Base-by-base conservation (phyloP, 345 rosid genomes). In the Lepidium aucheri region DNA sequence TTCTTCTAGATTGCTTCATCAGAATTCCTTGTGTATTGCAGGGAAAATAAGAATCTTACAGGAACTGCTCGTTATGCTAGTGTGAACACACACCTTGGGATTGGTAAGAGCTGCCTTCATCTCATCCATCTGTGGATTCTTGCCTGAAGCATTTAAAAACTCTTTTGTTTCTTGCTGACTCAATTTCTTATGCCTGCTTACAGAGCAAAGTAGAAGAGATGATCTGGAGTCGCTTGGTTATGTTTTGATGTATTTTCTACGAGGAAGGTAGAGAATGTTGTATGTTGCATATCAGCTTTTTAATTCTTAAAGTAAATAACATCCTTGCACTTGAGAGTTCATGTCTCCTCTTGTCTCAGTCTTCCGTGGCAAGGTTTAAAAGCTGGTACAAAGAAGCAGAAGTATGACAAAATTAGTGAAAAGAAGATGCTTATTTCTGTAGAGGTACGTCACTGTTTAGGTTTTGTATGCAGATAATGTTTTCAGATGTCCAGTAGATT, bases 191-290 rank as follows among this genome's bases (percentile, higher is more conserved):
- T 67, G 22, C 67, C 55, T 47, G 47, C 35, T 63, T 65, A 79
- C 87, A 94, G 96, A 94, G 77, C 99, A 94, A 85, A 94, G 99
- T 83, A 82, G 99, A 80, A 82, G 99, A 80, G 99, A 93, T 84
- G 97, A 90, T 83, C 81, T 94, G 79, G 99, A 93, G 77, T 94
- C 97, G 39, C 97, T 94, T 67, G 97, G 97, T 79, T 90, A 90
- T 77, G 96, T 94, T 76, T 87, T 94, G 42, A 94, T 94, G 96
- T 90, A 94, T 77, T 94, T 88, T 79, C 79, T 94, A 49, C 81
- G 95, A 78, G 97, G 99, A 83, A 90, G 97, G 99, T 95, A 61
- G 50, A 55, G n/a, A 56, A 32, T 45, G 30, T 65, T 54, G 57
- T 53, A 43, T 30, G 65, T 54, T 33, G 36, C 58, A 12, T 66